Evolutionary conservation across 176 grass and related monocot genomes (phyloP).

Genomic region (Bromus sterilis): DNA sequence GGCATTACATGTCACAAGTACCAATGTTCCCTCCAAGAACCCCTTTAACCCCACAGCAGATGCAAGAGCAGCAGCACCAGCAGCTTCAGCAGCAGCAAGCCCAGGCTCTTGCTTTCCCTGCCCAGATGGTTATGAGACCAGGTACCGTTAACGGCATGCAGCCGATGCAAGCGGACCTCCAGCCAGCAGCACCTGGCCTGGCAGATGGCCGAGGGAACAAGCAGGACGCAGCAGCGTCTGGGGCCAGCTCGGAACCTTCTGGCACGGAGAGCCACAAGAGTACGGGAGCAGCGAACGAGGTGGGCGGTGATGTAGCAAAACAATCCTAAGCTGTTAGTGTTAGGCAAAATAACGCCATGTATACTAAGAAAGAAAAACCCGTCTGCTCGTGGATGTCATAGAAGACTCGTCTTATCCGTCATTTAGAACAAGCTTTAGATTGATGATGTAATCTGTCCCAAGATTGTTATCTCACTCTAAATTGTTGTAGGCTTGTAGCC

Average conservation of each 20-base stretch:
- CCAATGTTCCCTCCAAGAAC: constrained; percentile 77
- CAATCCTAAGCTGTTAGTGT: constrained; percentile 25
- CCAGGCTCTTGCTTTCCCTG: constrained; percentile 49
- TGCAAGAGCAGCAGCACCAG: constrained; percentile 65
- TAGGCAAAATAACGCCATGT: constrained; percentile 43
- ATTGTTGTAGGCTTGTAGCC: constrained; percentile 24
- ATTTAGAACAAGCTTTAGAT: constrained; percentile 37
- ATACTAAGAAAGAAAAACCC: constrained; percentile 26
- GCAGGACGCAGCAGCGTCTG: constrained; percentile 24
- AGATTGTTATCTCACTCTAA: constrained; percentile 3
- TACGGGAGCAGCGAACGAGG: constrained; percentile 34
- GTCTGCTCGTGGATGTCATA: constrained; percentile 7
- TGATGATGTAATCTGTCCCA: neutral
- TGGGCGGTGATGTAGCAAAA: constrained; percentile 19
- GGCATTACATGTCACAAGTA: constrained; percentile 68
- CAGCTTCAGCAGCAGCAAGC: constrained; percentile 70
- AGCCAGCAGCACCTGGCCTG: neutral
- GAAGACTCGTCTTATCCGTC: constrained; percentile 3
- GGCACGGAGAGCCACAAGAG: constrained; percentile 53
- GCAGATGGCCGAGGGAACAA: constrained; percentile 39
- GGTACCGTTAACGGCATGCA: constrained; percentile 63
- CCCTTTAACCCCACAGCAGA: constrained; percentile 68
- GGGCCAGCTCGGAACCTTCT: constrained; percentile 28
- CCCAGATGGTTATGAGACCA: constrained; percentile 69
- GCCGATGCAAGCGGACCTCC: constrained; percentile 48